Evolutionary conservation across 139 green algal genomes (phyloP).

Genomic region (Coelastrella sp.): DNA sequence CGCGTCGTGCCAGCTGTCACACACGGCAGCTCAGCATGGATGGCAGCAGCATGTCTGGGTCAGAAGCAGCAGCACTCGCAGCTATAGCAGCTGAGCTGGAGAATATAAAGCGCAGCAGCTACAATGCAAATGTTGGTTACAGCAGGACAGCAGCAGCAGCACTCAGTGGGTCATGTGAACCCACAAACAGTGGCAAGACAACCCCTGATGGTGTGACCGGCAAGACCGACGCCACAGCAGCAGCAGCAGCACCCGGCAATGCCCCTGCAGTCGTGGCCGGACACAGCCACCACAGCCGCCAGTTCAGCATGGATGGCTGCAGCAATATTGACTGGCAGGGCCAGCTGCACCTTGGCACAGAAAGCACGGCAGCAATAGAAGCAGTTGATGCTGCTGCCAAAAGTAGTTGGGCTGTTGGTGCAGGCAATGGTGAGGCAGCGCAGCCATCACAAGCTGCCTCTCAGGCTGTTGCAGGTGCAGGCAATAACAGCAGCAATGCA

Average conservation of each 20-base stretch:
- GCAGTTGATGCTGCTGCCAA: neutral
- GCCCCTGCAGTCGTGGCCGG: too few relatives aligned
- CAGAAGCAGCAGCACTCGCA: slow-evolving; percentile 17
- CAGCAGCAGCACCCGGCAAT: neutral
- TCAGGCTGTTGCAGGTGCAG: too few relatives aligned
- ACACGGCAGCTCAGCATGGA: slow-evolving; percentile 21
- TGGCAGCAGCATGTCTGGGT: slow-evolving; percentile 22
- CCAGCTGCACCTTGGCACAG: neutral
- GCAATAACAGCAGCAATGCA: neutral
- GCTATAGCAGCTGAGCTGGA: slow-evolving; percentile 24
- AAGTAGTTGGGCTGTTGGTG: neutral
- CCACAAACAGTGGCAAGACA: neutral
- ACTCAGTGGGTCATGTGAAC: neutral
- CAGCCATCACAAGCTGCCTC: too few relatives aligned
- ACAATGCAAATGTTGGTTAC: neutral
- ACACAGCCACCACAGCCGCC: neutral
- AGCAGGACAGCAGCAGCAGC: neutral
- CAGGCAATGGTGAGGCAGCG: too few relatives aligned
- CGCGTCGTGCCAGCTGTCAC: neutral
- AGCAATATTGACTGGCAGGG: slow-evolving; percentile 6
- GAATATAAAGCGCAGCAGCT: slow-evolving; percentile 6
- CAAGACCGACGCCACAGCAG: neutral
- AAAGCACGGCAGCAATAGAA: neutral
- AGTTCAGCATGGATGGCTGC: slow-evolving; percentile 21
- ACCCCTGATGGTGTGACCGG: neutral